A percentile compares a stretch with the other conserved stretches of the same genome.
These are phyloP conservation scores for Pistacia integerrima DNA, from an alignment of 345 rosid species.

Conservation along the genomic window DNA sequence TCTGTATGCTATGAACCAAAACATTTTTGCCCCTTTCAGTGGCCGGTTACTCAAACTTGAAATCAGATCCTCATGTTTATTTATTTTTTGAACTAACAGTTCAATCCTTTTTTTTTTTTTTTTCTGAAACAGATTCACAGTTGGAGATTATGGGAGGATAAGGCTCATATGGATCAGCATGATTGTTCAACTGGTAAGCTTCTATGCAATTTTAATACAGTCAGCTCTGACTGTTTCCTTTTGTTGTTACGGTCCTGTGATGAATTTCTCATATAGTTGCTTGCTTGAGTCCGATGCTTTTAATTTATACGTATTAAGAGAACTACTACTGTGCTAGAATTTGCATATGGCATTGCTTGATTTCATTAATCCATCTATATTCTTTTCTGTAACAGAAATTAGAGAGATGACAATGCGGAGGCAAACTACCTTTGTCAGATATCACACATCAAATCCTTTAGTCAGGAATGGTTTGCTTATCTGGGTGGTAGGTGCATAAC, in stretches of 20 bases:
- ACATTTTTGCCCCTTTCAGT: neutral
- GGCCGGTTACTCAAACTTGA: too few species aligned
- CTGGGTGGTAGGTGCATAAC: conserved; percentile 70
- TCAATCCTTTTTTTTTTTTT: conserved; percentile 25
- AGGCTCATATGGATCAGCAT: conserved; percentile 66
- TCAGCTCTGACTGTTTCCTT: neutral
- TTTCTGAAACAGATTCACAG: conserved; percentile 63
- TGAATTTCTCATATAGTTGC: neutral
- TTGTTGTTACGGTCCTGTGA: conserved; percentile 12
- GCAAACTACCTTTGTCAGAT: conserved; percentile 79
- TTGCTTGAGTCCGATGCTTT: neutral
- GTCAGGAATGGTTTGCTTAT: conserved; percentile 59
- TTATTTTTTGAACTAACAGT: conserved; percentile 14
- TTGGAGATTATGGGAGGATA: conserved; percentile 95
- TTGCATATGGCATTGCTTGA: too few species aligned
- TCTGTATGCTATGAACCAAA: neutral
- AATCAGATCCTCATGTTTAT: neutral
- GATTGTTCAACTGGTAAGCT: conserved; percentile 64
- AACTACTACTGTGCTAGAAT: neutral
- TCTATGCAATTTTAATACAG: conserved; percentile 4
- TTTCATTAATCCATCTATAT: neutral
- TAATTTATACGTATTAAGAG: neutral
- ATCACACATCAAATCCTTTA: conserved; percentile 61
- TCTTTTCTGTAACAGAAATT: conserved; percentile 46
- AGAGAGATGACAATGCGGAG: conserved; percentile 56